These are phyloP conservation scores for Trichophaea hybrida DNA, from an alignment of 2,329 filamentous ascomycete species.

Conservation along the genomic window DNA sequence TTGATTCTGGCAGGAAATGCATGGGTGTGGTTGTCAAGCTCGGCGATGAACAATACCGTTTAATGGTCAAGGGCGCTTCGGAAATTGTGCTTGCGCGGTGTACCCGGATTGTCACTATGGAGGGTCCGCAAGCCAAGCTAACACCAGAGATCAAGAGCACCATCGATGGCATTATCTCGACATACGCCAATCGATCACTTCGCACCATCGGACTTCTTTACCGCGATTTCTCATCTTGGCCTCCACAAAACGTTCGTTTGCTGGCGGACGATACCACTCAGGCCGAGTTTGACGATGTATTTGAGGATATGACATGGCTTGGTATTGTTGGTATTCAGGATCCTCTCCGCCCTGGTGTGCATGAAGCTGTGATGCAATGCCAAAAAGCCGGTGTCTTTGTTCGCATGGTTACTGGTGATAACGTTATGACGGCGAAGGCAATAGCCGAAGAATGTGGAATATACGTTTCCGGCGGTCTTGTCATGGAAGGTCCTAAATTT, in stretches of 20 bases:
- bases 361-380: constrained; percentile 33
- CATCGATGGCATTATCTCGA: constrained; percentile 54
- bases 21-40: constrained; percentile 43
- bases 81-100: constrained; percentile 45
- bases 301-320: constrained; percentile 40
- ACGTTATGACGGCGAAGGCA: constrained; percentile 35
- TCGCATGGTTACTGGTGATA: constrained; percentile 38
- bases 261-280: constrained; percentile 35
- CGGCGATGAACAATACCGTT: constrained; percentile 35
- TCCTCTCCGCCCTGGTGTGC: constrained; percentile 35
- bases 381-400: constrained; percentile 36
- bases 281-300: constrained; percentile 38
- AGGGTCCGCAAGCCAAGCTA: constrained; percentile 14
- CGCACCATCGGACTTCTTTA: constrained; percentile 75
- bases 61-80: constrained; percentile 43
- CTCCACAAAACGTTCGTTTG: constrained; percentile 48
- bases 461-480: constrained; percentile 33
- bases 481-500: constrained; percentile 36
- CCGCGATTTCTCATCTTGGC: constrained; percentile 74
- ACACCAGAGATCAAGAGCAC: constrained; percentile 19
- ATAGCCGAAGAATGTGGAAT: constrained; percentile 34
- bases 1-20: constrained; percentile 62
- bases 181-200: constrained; percentile 65
- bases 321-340: constrained; percentile 37
- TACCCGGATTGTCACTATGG: constrained; percentile 29